Evolutionary conservation across 1,284 basidiomycete species (phyloP), one percentile per base, ranked within the genome.

Genomic region (Sanguinoderma infundibulare): DNA sequence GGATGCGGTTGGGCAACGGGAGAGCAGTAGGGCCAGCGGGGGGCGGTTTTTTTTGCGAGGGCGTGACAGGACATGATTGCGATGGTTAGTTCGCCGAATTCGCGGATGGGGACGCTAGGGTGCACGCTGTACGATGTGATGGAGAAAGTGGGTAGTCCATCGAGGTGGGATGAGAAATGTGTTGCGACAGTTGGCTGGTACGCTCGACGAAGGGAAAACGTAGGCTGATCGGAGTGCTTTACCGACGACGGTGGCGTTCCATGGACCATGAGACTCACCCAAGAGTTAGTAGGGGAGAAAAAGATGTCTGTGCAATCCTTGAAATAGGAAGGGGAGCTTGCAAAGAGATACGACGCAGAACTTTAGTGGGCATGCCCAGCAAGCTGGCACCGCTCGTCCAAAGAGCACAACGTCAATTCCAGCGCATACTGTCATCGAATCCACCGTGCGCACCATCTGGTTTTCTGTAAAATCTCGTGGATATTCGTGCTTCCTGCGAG

Each of bases 101-200:
- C 36, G 12, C 38, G 17, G 36, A 40, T 28, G 14, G 36, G 52
- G 17, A 53, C 38, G 14, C 52, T 35, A 38, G 52, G 36, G 22
- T 53, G 52, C 22, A 53, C 52, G 35, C 52, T 36, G 8, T 53
- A 39, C 15, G 52, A n/a, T 7, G 52, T 53, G 15, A 53, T 39
- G 3, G 52, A 40, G 26, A 53, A 52, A 1, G 50, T 52, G 14
- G 50, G 50, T 8, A 52, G 20, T 24, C 50, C 50, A 15, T 36
- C 50, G 10, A 52, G 42, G 6, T 28, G 24, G 24, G 28, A 46
- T 46, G 42, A 46, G 17, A 26, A 26, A 17, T 46, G 28, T 22
- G 42, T 46, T 46, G 8, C 28, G 14, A 26, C 10, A 6, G 42
- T 26, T 20, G 22, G 24, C 7, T 10, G 22, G 10, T 28, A 5